Evolutionary conservation across 2,329 filamentous ascomycete species (phyloP).

Genomic region (Colletotrichum liriopes): DNA sequence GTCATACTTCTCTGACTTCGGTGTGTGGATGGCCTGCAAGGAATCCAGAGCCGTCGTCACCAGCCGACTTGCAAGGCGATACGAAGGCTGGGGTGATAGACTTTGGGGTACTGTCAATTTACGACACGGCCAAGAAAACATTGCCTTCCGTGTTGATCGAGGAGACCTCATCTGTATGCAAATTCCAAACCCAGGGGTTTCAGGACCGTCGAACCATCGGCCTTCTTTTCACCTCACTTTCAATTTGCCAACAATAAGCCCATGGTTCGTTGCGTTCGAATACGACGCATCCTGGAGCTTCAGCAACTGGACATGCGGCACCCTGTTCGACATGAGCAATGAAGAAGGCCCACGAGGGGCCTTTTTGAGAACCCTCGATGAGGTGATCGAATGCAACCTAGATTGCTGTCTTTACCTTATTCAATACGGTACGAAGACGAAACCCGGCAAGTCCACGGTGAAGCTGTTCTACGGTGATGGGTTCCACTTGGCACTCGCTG

Average conservation of each 20-base stretch:
- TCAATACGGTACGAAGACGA: neutral
- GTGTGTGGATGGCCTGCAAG: slow-evolving; percentile 28
- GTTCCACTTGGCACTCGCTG: neutral
- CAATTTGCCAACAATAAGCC: neutral
- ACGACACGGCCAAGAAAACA: slow-evolving; percentile 3
- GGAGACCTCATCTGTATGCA: slow-evolving; percentile 4
- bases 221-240: neutral
- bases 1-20: slow-evolving; percentile 17
- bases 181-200: too few relatives aligned
- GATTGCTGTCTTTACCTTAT: fast-evolving
- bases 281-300: slow-evolving; percentile 8
- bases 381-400: neutral
- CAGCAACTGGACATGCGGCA: neutral
- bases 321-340: neutral
- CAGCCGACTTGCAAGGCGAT: neutral
- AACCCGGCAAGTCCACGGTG: neutral
- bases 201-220: neutral
- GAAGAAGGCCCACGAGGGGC: slow-evolving; percentile 9
- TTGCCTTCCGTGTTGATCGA: neutral
- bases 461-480: neutral
- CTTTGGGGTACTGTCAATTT: neutral
- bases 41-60: slow-evolving; percentile 19
- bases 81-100: neutral
- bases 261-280: neutral
- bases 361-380: neutral